These are phyloP conservation scores for Neofusicoccum umdonicola DNA, from an alignment of 2,329 filamentous ascomycete genomes.

Conservation along the genomic window DNA sequence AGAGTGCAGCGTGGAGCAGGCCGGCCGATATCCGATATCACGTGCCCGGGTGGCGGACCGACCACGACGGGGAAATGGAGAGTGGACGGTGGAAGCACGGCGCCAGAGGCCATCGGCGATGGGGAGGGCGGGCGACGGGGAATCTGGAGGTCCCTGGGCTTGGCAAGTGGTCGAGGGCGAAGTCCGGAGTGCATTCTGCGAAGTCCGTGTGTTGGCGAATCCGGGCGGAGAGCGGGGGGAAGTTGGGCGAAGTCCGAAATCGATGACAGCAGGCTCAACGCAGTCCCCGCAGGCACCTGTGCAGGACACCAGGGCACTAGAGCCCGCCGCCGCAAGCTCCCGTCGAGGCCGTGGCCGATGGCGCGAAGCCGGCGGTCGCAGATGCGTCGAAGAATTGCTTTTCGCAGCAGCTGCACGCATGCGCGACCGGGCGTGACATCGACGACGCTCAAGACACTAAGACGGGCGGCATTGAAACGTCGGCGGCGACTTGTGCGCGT, in stretches of 20 bases:
- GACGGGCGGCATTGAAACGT: background rate
- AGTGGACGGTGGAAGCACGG: no score
- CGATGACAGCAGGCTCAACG: background rate
- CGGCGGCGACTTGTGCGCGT: background rate
- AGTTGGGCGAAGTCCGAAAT: conserved; percentile 10
- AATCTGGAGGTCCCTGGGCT: background rate
- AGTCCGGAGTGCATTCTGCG: conserved; percentile 17
- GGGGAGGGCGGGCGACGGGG: background rate
- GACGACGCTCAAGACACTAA: background rate
- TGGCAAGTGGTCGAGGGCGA: background rate
- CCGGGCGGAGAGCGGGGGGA: conserved; percentile 17
- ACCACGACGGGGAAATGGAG: background rate
- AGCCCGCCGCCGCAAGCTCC: background rate
- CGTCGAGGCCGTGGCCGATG: background rate
- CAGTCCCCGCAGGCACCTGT: background rate
- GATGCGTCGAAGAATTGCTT: background rate
- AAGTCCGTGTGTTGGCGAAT: conserved; percentile 16
- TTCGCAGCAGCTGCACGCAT: background rate
- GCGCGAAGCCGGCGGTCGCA: background rate
- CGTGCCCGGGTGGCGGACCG: background rate
- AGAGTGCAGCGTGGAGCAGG: background rate
- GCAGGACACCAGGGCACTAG: background rate
- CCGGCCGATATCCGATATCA: background rate
- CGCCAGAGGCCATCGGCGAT: conserved; percentile 1
- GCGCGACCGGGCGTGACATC: background rate